Base-by-base conservation (phyloP, 345 rosid genomes). In the Sonneratia alba region DNA sequence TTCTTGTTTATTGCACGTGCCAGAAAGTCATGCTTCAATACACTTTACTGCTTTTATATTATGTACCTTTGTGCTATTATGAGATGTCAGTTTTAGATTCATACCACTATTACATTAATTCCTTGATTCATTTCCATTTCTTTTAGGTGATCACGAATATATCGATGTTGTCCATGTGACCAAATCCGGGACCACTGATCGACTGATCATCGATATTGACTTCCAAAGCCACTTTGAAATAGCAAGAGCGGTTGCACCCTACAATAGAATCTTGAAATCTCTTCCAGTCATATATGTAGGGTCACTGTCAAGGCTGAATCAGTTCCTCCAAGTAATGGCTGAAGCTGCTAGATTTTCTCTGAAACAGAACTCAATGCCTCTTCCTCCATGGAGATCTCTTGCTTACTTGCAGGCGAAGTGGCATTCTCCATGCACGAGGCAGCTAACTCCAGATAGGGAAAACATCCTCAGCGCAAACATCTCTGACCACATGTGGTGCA, bases 321-420 rank as follows among this genome's bases (percentile, higher is more conserved):
- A 87, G 76, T 88, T 80, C 69, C 98, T 94, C 62, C 91, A 86
- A 68, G 92, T 85, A 16, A 94, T 94, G 98, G 97, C 83, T 32
- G 97, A 94, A 36, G 97, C 95, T 47, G 88, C 95, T 13, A 85
- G 79, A 74, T 85, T 77, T 66, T 94, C 98, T 3, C 88, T 93
- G n/a, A 87, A 88, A 79, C 96, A 91, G 79, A 90, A 90, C 62
- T 90, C 97, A 6, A 94, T 94, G 98, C 93, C 95, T 13, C 82
- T 94, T 56, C 98, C 98, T 75, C 98, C 98, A 0, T 94, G 98
- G 98, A 87, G 98, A 76, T 91, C 98, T 6, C 79, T 91, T 9
- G 85, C 87, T 68, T 91, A 94, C 76, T 78, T 94, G 81, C 87
- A 86, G 73, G 91, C 96, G 3, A 91, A 94, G 79, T 94, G 98